These are phyloP conservation scores for Colletotrichum musae DNA, from an alignment of 2,329 filamentous ascomycete species.

Conservation along the genomic window DNA sequence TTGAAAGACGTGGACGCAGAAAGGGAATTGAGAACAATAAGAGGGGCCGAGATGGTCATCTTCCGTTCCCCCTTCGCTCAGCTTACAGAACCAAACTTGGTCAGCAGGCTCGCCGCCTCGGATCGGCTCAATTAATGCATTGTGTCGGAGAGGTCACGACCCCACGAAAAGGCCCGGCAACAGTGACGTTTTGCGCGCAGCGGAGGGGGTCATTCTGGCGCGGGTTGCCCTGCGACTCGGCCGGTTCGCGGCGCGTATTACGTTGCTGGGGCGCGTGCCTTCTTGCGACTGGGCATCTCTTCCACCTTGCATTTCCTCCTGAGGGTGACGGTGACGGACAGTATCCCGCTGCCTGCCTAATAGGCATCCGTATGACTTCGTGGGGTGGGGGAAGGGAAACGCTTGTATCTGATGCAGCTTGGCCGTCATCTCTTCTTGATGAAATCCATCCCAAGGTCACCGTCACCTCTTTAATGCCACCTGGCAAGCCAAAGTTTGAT, in stretches of 20 bases:
- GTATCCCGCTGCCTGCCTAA: constrained; percentile 18
- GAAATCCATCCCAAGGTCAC: constrained; percentile 18
- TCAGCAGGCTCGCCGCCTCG: constrained; percentile 34
- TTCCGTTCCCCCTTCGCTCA: neutral
- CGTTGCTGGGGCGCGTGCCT: constrained; percentile 22
- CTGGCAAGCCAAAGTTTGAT: constrained; percentile 5
- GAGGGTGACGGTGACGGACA: constrained; percentile 4
- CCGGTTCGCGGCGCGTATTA: constrained; percentile 3
- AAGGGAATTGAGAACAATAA: neutral
- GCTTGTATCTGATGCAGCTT: constrained; percentile 15
- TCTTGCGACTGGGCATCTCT: neutral
- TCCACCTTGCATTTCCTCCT: neutral
- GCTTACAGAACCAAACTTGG: constrained; percentile 18
- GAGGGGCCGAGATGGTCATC: neutral
- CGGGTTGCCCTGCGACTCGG: constrained; percentile 21
- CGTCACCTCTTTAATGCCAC: constrained; percentile 29
- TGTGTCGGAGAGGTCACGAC: constrained; percentile 37
- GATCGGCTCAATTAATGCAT: constrained; percentile 31
- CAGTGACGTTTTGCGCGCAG: constrained; percentile 22
- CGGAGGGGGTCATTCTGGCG: constrained; percentile 35
- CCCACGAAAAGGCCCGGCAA: constrained; percentile 28
- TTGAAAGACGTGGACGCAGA: neutral
- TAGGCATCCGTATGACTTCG: constrained; percentile 34
- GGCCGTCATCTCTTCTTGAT: neutral
- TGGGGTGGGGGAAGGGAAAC: neutral